Base-by-base conservation (phyloP, 179 eudicot species). In the Beta lomatogona region DNA sequence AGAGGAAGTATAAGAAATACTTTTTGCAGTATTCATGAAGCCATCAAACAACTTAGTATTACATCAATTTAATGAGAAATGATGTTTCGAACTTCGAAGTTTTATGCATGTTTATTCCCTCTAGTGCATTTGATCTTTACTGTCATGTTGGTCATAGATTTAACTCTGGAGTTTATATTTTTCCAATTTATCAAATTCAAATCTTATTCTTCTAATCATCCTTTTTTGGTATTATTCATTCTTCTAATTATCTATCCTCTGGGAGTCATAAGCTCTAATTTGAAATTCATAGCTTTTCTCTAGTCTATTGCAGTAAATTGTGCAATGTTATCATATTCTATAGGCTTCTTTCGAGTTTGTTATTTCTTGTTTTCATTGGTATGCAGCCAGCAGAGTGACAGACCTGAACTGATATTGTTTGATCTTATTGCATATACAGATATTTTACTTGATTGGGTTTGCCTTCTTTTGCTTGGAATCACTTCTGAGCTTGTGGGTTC, bases 401-500 rank as follows among this genome's bases (percentile, higher is more conserved):
- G 28, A 36, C 73, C 75, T 25, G 28, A 45, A 46, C 64, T 74
- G 79, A 45, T 1, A 68, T 11, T 53, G 25, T 54, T 73, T 59
- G 52, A 19, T 55, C 50, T 31, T 82, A 53, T 73, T 52, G 69
- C 60, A 71, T 44, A 48, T 88, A 87, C 91, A 96, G 99, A 83
- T 96, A 78, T 92, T 96, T 90, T 96, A 90, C 89, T 83, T 96
- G 68, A 77, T 96, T 75, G 98, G 99, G 71, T 96, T 96, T 86
- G 98, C 77, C 76, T 84, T 94, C 70, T 96, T 96, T 83, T 94
- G 98, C 91, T 86, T 95, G 83, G 99, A 95, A 77, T 21, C 96
- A 78, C 92, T 95, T 79, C 86, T 95, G 81, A 95, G 99, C 92
- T 87, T 95, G 84, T 95, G 98, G 99, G 99, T 95, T 73, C 95